These are phyloP conservation scores for Heliamphora pulchella DNA, from an alignment of 179 eudicot genomes.

Conservation along the genomic window DNA sequence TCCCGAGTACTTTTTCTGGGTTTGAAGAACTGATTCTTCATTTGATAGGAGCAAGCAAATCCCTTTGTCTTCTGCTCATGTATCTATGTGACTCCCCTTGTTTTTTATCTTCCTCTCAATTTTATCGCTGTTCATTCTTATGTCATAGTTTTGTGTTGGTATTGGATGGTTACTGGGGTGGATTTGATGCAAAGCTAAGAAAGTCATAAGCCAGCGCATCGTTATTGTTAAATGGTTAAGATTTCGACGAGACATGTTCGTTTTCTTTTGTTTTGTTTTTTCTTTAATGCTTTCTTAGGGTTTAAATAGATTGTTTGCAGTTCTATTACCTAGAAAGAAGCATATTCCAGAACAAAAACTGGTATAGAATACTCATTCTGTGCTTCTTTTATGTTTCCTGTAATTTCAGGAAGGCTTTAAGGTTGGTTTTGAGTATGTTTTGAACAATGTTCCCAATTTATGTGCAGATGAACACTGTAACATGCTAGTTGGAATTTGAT, in stretches of 20 bases:
- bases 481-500: background rate
- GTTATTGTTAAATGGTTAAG: background rate
- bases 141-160: background rate
- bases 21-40: background rate
- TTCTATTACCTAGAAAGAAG: conserved; percentile 9
- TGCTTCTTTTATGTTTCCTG: background rate
- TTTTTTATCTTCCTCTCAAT: background rate
- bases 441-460: background rate
- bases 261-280: background rate
- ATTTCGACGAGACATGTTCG: background rate
- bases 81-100: background rate
- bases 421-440: background rate
- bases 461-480: conserved; percentile 16
- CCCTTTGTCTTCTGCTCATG: too few species aligned
- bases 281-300: background rate
- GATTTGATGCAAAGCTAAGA: conserved; percentile 21
- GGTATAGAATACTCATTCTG: background rate
- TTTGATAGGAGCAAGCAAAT: background rate
- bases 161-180: conserved; percentile 11
- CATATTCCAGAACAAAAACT: background rate
- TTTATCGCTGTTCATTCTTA: background rate
- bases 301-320: background rate
- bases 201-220: conserved; percentile 12
- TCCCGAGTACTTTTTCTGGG: too few species aligned
- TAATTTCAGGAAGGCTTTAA: conserved; percentile 1